These are phyloP conservation scores for Ophiostoma populinum DNA, from an alignment of 2,329 filamentous ascomycete species.

Conservation along the genomic window DNA sequence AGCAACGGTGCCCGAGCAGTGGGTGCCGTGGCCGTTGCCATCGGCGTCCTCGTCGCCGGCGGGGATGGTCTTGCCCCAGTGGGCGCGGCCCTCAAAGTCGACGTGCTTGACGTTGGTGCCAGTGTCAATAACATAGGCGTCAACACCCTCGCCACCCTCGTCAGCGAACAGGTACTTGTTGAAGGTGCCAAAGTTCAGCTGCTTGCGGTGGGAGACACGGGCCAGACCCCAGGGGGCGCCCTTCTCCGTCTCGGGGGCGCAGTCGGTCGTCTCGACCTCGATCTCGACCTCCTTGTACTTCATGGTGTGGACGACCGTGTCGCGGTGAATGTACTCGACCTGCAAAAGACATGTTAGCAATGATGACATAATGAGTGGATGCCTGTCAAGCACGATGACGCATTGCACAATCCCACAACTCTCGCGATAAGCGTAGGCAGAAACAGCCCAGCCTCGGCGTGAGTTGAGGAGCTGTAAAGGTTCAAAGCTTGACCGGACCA, in stretches of 20 bases:
- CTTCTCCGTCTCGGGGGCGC: slow-evolving; percentile 56
- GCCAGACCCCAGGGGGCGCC: slow-evolving; percentile 97
- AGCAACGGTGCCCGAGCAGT: slow-evolving; percentile 95
- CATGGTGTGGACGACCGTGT: slow-evolving; percentile 81
- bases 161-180: slow-evolving; percentile 94
- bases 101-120: slow-evolving; percentile 88
- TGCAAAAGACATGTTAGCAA: slow-evolving; percentile 21
- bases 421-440: slow-evolving; percentile 6
- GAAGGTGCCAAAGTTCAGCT: slow-evolving; percentile 76
- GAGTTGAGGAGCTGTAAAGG: too few relatives aligned
- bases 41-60: slow-evolving; percentile 68
- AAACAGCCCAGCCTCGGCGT: slow-evolving; percentile 4
- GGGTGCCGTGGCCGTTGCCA: slow-evolving; percentile 95
- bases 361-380: too few relatives aligned
- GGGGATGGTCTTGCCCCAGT: slow-evolving; percentile 96
- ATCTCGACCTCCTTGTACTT: slow-evolving; percentile 26
- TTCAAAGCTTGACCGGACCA: neutral
- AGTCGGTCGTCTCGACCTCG: slow-evolving; percentile 17
- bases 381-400: slow-evolving; percentile 1
- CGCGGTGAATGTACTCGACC: slow-evolving; percentile 94
- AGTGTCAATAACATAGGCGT: slow-evolving; percentile 97
- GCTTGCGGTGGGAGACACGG: slow-evolving; percentile 86
- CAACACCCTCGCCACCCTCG: slow-evolving; percentile 89
- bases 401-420: slow-evolving; percentile 5
- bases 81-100: slow-evolving; percentile 89